Base-by-base conservation (phyloP, 1,284 basidiomycete genomes). In the Cryptococcus neoformans region DNA sequence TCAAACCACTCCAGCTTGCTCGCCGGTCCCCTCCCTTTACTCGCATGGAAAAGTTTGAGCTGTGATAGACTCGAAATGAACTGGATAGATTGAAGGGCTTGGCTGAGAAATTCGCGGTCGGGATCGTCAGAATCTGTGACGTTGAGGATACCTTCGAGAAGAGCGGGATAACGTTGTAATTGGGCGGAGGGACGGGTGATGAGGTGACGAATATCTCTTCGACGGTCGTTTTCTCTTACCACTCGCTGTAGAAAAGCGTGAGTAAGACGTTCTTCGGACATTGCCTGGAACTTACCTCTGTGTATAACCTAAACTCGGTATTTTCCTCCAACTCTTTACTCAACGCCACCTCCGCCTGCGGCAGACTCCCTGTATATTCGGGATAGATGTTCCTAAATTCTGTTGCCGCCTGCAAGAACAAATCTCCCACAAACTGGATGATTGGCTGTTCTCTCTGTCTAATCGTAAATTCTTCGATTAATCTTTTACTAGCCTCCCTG, bases 381-480 rank as follows among this genome's bases (percentile, higher is more conserved):
- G 90, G 89, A 75, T 99, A 99, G 3, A 87, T 85, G 7, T 85
- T 80, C 39, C 89, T 83, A 80, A 97, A 98, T 68, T 94, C 89
- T 1, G 90, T 87, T 0, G 92, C 92, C 0, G 91, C 88, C 14
- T 87, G 85, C 50, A 97, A 79, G 69, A 97, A 90, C 53, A 98
- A 85, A 70, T 98, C 93, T 0, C 94, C 95, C 47, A 98, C 89
- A 47, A 83, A 83, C 60, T 88, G 84, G 44, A 97, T 87, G 49
- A 97, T 82, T 0, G 90, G 56, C 44, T 64, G 62, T 74, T 97
- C 93, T 48, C 91, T 83, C 70, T 97, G 90, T 34, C 93, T 84
- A 21, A 93, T 87, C 54, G 88, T 86, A 78, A 98, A 84, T 38
- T 87, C 83, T 67, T 96, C 92, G 34, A 98, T 81, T 21, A 98